A percentile compares a stretch with the other conserved stretches of the same genome.
Evolutionary conservation across 108 stramenopile genomes (phyloP).

Genomic region (Discostella stelligeroides): DNA sequence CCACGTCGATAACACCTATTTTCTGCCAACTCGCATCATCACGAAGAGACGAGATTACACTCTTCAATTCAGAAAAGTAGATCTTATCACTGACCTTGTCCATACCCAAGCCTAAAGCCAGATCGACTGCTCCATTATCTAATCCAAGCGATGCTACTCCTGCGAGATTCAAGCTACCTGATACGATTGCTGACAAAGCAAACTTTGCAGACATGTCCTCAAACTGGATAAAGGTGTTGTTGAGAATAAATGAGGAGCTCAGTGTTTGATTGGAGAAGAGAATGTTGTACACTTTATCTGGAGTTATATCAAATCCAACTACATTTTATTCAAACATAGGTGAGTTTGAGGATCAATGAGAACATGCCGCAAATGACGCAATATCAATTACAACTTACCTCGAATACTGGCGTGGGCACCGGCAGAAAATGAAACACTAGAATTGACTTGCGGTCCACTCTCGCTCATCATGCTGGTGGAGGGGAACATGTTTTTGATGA

Average conservation of each 20-base stretch:
- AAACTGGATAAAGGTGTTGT: slow-evolving; percentile 25
- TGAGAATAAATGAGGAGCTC: slow-evolving; percentile 2
- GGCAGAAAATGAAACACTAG: slow-evolving; percentile 18
- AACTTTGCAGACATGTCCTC: slow-evolving; percentile 34
- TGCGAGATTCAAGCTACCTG: slow-evolving; percentile 11
- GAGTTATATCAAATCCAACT: slow-evolving; percentile 22
- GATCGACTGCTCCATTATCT: slow-evolving; percentile 14
- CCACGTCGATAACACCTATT: slow-evolving; percentile 25
- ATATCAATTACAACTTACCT: slow-evolving; percentile 13
- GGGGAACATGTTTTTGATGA: slow-evolving; percentile 11
- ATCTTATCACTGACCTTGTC: slow-evolving; percentile 13
- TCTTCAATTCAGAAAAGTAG: slow-evolving; percentile 17
- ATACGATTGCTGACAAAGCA: slow-evolving; percentile 9
- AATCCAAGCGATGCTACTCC: slow-evolving; percentile 16
- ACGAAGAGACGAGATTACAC: slow-evolving; percentile 9
- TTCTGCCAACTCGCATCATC: slow-evolving; percentile 27
- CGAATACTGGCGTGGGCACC: slow-evolving; percentile 20
- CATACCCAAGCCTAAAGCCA: slow-evolving; percentile 32
- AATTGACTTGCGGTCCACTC: not conserved
- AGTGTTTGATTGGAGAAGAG: not conserved
- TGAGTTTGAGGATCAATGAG: too few species aligned
- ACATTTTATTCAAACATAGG: too few species aligned
- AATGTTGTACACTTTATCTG: not conserved
- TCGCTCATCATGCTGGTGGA: not conserved
- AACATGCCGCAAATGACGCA: too few species aligned